Conservation (phyloP, 78 protist species). For the Protostelium mycophagum region DNA sequence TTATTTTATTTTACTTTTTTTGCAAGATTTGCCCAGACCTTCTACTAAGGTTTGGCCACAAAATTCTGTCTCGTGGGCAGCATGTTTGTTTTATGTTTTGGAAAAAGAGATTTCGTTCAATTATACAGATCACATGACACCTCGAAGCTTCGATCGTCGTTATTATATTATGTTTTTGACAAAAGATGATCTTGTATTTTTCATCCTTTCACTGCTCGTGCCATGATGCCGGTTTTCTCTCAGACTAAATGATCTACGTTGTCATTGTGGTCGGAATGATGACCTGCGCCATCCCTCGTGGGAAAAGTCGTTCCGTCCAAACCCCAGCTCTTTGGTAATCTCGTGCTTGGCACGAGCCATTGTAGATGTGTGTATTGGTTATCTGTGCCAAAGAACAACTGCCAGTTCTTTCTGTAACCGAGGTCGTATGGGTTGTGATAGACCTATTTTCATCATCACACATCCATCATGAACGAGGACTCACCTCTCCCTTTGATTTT, state of each 20-base stretch:
- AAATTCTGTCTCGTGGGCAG: too few relatives aligned
- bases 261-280: not conserved
- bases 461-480: not conserved
- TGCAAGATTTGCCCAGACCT: too few relatives aligned
- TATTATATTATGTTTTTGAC: too few relatives aligned
- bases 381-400: conserved; percentile 28
- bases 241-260: not conserved
- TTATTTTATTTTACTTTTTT: too few relatives aligned
- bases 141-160: too few relatives aligned
- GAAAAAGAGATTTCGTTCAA: too few relatives aligned
- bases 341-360: not conserved
- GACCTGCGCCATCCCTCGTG: not conserved
- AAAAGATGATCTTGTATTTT: too few relatives aligned
- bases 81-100: too few relatives aligned
- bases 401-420: conserved; percentile 19
- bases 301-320: not conserved
- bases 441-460: conserved; percentile 19
- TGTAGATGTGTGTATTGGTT: not conserved
- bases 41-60: too few relatives aligned
- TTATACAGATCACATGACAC: too few relatives aligned
- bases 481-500: not conserved
- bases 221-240: too few relatives aligned
- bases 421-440: conserved; percentile 38
- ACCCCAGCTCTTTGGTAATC: not conserved
- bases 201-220: too few relatives aligned